These are phyloP conservation scores for Cryptosporidium sp. DNA, from an alignment of 169 alveolate species.

Conservation along the genomic window DNA sequence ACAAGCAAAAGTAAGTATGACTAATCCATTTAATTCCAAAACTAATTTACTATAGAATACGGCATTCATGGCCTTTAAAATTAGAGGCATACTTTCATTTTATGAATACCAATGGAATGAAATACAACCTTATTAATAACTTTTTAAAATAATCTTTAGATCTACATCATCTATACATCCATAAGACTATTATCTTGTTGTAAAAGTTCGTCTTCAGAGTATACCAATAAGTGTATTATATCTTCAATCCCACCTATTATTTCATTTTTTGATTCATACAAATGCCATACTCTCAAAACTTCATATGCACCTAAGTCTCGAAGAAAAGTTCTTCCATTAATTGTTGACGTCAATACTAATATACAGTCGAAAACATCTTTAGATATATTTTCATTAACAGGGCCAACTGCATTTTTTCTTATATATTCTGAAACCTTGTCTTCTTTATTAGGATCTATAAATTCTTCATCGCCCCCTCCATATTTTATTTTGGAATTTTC, in stretches of 20 bases:
- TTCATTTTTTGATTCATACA: slow-evolving; percentile 23
- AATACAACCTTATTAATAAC: neutral
- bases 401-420: slow-evolving; percentile 26
- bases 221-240: slow-evolving; percentile 43
- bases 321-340: slow-evolving; percentile 28
- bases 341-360: slow-evolving; percentile 34
- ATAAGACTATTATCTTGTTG: slow-evolving; percentile 3
- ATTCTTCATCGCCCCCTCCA: neutral
- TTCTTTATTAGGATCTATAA: neutral
- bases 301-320: slow-evolving; percentile 38
- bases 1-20: slow-evolving; percentile 40
- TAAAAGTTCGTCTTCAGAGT: slow-evolving; percentile 35
- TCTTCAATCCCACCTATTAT: slow-evolving; percentile 39
- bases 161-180: neutral
- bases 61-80: slow-evolving; percentile 57
- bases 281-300: slow-evolving; percentile 72
- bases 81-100: slow-evolving; percentile 37
- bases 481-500: neutral
- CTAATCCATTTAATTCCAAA: neutral
- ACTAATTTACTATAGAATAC: slow-evolving; percentile 11
- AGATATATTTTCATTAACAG: slow-evolving; percentile 9
- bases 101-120: slow-evolving; percentile 55
- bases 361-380: slow-evolving; percentile 49
- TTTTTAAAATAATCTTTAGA: neutral
- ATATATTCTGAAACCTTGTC: slow-evolving; percentile 4